Percentiles rank a stretch among this genome's conserved stretches.
These are phyloP conservation scores for Trametes gibbosa DNA, from an alignment of 768 basidiomycete genomes.

Conservation along the genomic window DNA sequence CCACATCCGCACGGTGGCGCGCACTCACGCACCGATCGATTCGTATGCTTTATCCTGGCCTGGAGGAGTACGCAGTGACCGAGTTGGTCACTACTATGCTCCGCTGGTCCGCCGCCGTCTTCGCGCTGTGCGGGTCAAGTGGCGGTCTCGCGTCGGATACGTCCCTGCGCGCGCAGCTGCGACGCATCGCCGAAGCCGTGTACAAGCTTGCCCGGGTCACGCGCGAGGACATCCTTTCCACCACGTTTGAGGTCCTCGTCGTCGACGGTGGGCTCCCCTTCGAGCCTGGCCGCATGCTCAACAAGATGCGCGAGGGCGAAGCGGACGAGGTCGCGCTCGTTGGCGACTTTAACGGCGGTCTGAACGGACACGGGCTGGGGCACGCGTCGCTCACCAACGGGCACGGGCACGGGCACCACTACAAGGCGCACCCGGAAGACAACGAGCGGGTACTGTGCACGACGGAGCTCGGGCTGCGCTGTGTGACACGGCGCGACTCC, in stretches of 20 bases:
- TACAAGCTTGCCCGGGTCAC: slow-evolving; percentile 61
- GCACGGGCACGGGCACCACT: slow-evolving; percentile 6
- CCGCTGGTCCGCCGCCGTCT: slow-evolving; percentile 68
- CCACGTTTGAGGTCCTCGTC: slow-evolving; percentile 68
- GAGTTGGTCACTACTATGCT: slow-evolving; percentile 75
- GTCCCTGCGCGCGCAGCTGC: slow-evolving; percentile 56
- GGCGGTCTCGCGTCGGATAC: slow-evolving; percentile 37
- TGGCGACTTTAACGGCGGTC: neutral
- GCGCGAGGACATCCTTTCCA: slow-evolving; percentile 74
- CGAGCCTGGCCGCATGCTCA: slow-evolving; percentile 50
- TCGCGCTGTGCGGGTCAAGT: slow-evolving; percentile 61
- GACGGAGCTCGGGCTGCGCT: slow-evolving; percentile 69
- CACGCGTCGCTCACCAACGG: neutral
- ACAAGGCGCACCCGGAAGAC: slow-evolving; percentile 33
- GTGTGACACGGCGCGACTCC: slow-evolving; percentile 48
- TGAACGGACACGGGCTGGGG: neutral
- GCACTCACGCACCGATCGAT: slow-evolving; percentile 70
- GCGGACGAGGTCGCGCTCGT: slow-evolving; percentile 15
- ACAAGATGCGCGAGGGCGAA: slow-evolving; percentile 62
- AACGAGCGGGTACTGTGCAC: slow-evolving; percentile 51
- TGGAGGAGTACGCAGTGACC: slow-evolving; percentile 63
- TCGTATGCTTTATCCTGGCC: slow-evolving; percentile 61
- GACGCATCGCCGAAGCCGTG: slow-evolving; percentile 62
- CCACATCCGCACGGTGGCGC: slow-evolving; percentile 76
- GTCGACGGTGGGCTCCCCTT: slow-evolving; percentile 53